These are phyloP conservation scores for Phytophthora brassicae DNA, from an alignment of 352 stramenopile genomes.

Conservation along the genomic window DNA sequence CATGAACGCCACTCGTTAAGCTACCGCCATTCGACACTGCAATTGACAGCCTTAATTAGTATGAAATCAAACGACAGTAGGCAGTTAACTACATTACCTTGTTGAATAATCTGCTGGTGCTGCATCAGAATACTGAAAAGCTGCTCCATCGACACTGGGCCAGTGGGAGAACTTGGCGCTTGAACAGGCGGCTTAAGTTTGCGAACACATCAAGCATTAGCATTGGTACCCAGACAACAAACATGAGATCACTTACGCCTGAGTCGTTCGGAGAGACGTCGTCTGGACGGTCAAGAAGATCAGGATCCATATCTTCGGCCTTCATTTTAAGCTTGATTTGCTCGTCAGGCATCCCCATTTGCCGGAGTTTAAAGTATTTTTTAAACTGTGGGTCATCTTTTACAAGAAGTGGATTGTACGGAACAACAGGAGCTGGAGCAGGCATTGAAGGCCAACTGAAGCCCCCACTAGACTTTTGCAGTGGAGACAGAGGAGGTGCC, in stretches of 20 bases:
- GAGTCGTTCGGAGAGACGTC: constrained; percentile 80
- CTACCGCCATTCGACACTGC: constrained; percentile 49
- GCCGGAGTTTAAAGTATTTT: constrained; percentile 84
- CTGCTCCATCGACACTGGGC: constrained; percentile 82
- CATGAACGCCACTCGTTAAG: constrained; percentile 22
- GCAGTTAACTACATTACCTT: constrained; percentile 41
- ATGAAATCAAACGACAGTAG: constrained; percentile 1
- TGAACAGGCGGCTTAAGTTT: constrained; percentile 42
- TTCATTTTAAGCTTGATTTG: constrained; percentile 87
- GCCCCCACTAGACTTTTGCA: constrained; percentile 10
- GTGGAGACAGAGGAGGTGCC: constrained; percentile 16
- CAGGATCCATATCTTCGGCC: constrained; percentile 60
- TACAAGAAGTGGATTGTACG: constrained; percentile 72
- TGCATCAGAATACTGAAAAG: constrained; percentile 88
- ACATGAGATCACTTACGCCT: constrained; percentile 47
- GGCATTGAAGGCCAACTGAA: constrained; percentile 35
- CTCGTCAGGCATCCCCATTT: constrained; percentile 83
- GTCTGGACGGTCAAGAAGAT: constrained; percentile 67
- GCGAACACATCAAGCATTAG: constrained; percentile 1
- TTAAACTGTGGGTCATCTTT: constrained; percentile 73
- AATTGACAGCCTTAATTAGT: constrained; percentile 11
- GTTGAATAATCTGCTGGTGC: constrained; percentile 87
- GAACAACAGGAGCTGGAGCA: constrained; percentile 24
- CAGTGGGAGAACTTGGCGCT: constrained; percentile 24
- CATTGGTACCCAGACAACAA: background rate